phyloP scores from a whole-genome alignment of 495 filamentous ascomycete species.

The Penicillium simplicissimum region DNA sequence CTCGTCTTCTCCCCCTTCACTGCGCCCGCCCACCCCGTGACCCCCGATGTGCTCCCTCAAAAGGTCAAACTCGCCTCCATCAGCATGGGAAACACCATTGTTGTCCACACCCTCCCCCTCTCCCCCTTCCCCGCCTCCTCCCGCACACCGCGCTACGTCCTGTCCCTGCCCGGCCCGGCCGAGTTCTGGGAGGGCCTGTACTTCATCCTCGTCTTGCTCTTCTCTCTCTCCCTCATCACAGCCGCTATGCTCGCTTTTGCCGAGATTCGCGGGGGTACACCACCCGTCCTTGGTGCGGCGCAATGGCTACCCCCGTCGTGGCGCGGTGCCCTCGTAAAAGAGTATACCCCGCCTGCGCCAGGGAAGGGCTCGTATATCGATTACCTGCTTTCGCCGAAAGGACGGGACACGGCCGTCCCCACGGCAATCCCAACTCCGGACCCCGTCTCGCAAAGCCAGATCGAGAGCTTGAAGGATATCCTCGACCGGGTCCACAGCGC shows the following conservation, averaged over 20 bases:
- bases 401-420: background rate
- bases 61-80: slow-evolving; percentile 81
- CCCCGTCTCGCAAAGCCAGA: background rate
- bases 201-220: slow-evolving; percentile 49
- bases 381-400: slow-evolving; percentile 8
- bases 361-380: slow-evolving; percentile 26
- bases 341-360: slow-evolving; percentile 19
- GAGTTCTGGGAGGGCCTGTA: slow-evolving; percentile 48
- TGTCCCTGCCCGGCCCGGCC: slow-evolving; percentile 56
- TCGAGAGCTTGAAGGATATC: slow-evolving; percentile 26
- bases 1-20: slow-evolving; percentile 74
- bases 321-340: slow-evolving; percentile 30
- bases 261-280: slow-evolving; percentile 63
- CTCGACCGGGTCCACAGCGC: slow-evolving; percentile 30
- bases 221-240: slow-evolving; percentile 56
- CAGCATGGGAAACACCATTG: slow-evolving; percentile 79
- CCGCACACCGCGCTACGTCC: slow-evolving; percentile 64
- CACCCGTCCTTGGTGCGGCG: slow-evolving; percentile 57
- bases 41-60: slow-evolving; percentile 50
- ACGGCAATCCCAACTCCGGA: background rate
- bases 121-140: slow-evolving; percentile 51
- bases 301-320: slow-evolving; percentile 44
- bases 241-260: slow-evolving; percentile 65
- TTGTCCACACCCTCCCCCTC: slow-evolving; percentile 82
- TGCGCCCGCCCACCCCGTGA: slow-evolving; percentile 52